These are phyloP conservation scores for Sclerotinia subarctica DNA, from an alignment of 2,329 filamentous ascomycete species.

Conservation along the genomic window DNA sequence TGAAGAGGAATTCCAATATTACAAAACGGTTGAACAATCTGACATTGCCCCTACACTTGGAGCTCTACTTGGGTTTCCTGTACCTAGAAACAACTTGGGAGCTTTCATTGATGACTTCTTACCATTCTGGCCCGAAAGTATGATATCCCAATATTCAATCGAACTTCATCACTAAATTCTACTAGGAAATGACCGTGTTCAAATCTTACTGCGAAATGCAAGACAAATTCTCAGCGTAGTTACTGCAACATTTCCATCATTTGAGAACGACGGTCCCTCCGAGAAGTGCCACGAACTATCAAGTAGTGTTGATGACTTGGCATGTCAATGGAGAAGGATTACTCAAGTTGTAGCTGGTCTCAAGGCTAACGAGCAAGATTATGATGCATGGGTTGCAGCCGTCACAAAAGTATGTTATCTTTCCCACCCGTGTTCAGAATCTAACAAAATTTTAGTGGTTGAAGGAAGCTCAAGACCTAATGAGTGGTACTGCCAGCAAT, in stretches of 20 bases:
- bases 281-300: slow-evolving; percentile 28
- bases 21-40: slow-evolving; percentile 83
- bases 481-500: slow-evolving; percentile 90
- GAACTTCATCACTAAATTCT: slow-evolving; percentile 22
- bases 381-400: slow-evolving; percentile 44
- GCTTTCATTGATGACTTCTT: slow-evolving; percentile 79
- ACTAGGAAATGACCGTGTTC: slow-evolving; percentile 52
- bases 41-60: slow-evolving; percentile 89
- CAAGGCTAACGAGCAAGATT: slow-evolving; percentile 32
- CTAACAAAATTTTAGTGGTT: slow-evolving; percentile 40
- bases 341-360: slow-evolving; percentile 28
- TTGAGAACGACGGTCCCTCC: slow-evolving; percentile 39
- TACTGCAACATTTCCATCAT: slow-evolving; percentile 65
- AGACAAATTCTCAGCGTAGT: slow-evolving; percentile 77
- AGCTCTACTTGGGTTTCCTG: slow-evolving; percentile 79
- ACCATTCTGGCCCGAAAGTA: slow-evolving; percentile 68
- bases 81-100: slow-evolving; percentile 86
- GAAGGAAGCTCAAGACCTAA: slow-evolving; percentile 59
- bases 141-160: slow-evolving; percentile 26
- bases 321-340: slow-evolving; percentile 64
- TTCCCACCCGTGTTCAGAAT: not conserved
- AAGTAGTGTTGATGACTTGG: slow-evolving; percentile 52
- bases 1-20: slow-evolving; percentile 75
- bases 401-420: slow-evolving; percentile 43
- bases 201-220: slow-evolving; percentile 74